Base-by-base conservation (phyloP, 495 filamentous ascomycete species). In the Penicillium bialowiezense region DNA sequence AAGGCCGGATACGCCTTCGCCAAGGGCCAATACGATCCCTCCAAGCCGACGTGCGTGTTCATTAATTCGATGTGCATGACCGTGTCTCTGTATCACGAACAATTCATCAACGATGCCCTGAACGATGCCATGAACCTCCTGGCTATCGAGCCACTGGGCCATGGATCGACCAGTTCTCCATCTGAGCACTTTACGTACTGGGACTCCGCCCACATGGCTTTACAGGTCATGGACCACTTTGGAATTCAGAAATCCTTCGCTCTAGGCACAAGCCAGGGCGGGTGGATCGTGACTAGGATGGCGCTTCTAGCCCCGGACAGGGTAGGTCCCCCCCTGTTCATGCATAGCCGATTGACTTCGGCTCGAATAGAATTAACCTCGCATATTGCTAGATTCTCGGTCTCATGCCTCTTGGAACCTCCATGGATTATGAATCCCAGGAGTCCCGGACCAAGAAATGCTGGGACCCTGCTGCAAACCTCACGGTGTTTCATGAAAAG, bases 261-360 rank as follows among this genome's bases (percentile, higher is more conserved):
- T 0, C 56, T 85, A 7, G 82, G 84, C 4, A 83, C 80, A 0
- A 81, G 77, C 50, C 83, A 86, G 56, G 83, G 84, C 1, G 82
- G 80, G 0, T 86, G 78, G 79, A 75, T 86, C 9, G 75, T 74
- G 0, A 67, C 71, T 5, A 59, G 76, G 32, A 86, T 86, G 82
- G 81, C 79, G 0, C 42, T 86, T 24, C 50, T 85, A 35, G 72
- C 72, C 6, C 83, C 82, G 1, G 77, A 84, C n/a, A 80, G 62
- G 70, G 75, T 79, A 57, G 7, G 44, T n/a, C n/a, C n/a, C n/a
- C n/a, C n/a, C n/a, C n/a, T n/a, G n/a, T n/a, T n/a, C n/a, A n/a
- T n/a, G n/a, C n/a, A n/a, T n/a, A n/a, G n/a, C n/a, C n/a, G n/a
- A n/a, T n/a, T 26, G 23, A 26, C 23, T 8, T 4, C 23, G 23